Base-by-base conservation (phyloP, 78 protist genomes). In the Planoprotostelium fungivorum region DNA sequence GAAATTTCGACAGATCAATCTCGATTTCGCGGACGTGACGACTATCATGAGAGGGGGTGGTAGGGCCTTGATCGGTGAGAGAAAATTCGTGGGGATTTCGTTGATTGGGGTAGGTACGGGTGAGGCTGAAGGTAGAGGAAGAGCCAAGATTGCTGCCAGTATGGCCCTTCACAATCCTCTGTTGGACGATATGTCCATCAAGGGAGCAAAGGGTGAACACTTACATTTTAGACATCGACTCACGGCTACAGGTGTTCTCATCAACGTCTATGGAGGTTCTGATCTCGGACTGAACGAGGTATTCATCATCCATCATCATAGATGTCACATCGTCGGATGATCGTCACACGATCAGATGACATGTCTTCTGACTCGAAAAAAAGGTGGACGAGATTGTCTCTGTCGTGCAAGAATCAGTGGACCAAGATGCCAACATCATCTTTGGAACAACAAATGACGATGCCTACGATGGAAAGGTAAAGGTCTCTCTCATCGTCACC, bases 1-100 rank as follows among this genome's bases (percentile, higher is more conserved):
- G 29, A 29, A 29, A 29, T 29, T 25, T 85, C 34, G 95, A 0
- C 93, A 96, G 10, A 95, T 96, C 92, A 96, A 96, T 88, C 86
- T 96, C 16, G 98, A 96, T 88, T 96, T 96, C 38, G 98, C 98
- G 0, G 98, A 96, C 85, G 98, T 96, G 37, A 39, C 63, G 36
- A 35, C 96, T 25, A 92, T 95, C 83, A 95, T 96, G 96, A 36
- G 92, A 34, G 91, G 91, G 63, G 90, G 92, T 31, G 97, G 97
- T 1, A 92, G 91, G 84, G 95, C 97, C 1, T 29, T 93, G 23
- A 95, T 95, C 92, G 97, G 96, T 63, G 83, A 89, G 0, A 5
- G 73, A 25, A 5, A 25, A 5, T 51, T 25, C 16, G 73, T 25
- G 31, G 73, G 5, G 31, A 51, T 51, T 16, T 25, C 73, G 5